Evolutionary conservation across 257 asterid species (phyloP), one percentile per base, ranked within the genome.

Genomic region (Nyctanthes arbortristis): DNA sequence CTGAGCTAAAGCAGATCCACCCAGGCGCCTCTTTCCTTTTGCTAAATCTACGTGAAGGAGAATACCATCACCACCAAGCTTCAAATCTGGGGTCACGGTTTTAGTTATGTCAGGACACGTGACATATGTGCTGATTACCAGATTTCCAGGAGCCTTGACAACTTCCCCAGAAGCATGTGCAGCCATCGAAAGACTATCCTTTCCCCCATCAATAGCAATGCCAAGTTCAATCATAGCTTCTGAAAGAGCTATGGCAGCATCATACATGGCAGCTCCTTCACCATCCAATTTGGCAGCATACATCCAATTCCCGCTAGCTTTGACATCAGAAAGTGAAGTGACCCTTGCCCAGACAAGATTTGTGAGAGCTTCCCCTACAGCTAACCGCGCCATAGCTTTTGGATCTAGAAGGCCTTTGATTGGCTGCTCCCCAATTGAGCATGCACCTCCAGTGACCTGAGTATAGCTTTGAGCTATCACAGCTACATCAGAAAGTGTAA

Each of bases 231-330:
- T 86, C 99, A 93, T 93, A 65, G 97, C 96, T 73, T 91, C 97
- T 18, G 90, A 80, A 75, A 93, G 95, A 72, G 96, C 95, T 71
- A 80, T 66, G 71, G 93, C 96, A 39, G 96, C 97, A 73, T 93
- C 99, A 57, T 89, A 91, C 99, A 93, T 93, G 63, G 87, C 90
- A 2, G 96, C 97, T 54, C 97, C 99, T 79, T 93, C 97, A 27
- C 96, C 99, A 47, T 91, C 97, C 30, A 93, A 75, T 77, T 91
- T 93, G n/a, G 97, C 97, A 30, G 99, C 99, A 73, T 93, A 93
- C 99, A 91, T 91, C 97, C 97, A 93, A 73, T 93, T 93, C 37
- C 96, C 99, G 75, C 99, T 93, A 4, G 95, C 96, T 78, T 93
- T 93, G 18, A 91, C 91, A 59, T 93, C 94, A 31, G 92, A 80